These are phyloP conservation scores for Solanum neorickii DNA, from an alignment of 257 asterid species.

Conservation along the genomic window DNA sequence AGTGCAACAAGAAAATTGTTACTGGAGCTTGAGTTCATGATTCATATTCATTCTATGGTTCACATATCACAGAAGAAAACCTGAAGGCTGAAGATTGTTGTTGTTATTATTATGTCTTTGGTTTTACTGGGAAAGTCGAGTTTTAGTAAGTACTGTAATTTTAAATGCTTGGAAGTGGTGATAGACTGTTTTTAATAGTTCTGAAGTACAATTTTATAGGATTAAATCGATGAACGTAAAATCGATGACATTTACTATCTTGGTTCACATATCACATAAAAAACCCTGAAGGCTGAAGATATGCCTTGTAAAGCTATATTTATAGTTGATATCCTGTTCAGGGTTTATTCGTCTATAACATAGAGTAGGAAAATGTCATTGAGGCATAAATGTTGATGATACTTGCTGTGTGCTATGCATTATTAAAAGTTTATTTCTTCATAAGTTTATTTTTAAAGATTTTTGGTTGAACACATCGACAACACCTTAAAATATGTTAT, in stretches of 20 bases:
- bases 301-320: background rate
- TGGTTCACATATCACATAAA: background rate
- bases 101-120: background rate
- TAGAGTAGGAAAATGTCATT: background rate
- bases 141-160: background rate
- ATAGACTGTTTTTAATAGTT: background rate
- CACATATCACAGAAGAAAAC: background rate
- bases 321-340: background rate
- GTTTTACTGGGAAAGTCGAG: background rate
- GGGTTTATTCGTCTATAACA: background rate
- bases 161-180: background rate
- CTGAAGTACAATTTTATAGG: background rate
- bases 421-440: background rate
- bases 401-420: background rate
- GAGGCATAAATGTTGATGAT: background rate
- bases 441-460: background rate
- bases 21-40: background rate
- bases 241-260: background rate
- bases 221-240: background rate
- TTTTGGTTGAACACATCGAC: background rate
- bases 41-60: background rate
- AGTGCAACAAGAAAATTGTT: background rate
- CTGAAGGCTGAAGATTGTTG: background rate
- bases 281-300: background rate
- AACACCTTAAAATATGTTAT: background rate